phyloP scores from a whole-genome alignment of 192 early-diverging fungal species.

The Backusella sp. region DNA sequence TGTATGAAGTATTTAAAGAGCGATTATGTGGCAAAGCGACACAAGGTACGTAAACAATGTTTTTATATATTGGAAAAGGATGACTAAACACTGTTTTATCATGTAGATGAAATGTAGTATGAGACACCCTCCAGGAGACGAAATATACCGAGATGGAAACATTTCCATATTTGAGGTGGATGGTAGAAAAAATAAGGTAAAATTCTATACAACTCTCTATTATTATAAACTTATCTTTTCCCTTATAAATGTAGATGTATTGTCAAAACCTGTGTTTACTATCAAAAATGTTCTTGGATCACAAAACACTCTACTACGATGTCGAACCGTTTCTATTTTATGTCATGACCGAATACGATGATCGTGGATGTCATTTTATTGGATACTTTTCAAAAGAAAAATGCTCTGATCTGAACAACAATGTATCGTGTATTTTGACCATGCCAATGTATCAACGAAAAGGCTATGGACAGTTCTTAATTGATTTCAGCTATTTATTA shows the following conservation, averaged over 20 bases:
- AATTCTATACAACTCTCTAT: neutral
- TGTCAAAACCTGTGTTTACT: constrained; percentile 97
- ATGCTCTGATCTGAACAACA: constrained; percentile 76
- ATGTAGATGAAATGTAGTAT: constrained; percentile 69
- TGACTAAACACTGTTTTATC: neutral
- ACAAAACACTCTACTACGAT: constrained; percentile 97
- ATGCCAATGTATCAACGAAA: constrained; percentile 84
- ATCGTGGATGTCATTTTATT: constrained; percentile 81
- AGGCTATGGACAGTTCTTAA: constrained; percentile 90
- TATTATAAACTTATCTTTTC: neutral
- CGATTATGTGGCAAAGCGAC: constrained; percentile 74
- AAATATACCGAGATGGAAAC: constrained; percentile 90
- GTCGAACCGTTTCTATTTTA: constrained; percentile 98
- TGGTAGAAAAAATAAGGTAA: constrained; percentile 90
- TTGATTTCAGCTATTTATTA: constrained; percentile 90
- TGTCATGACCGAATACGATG: constrained; percentile 83
- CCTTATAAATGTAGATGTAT: constrained; percentile 72
- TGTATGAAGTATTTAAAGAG: constrained; percentile 99
- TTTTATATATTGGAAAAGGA: neutral
- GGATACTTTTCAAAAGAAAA: constrained; percentile 99
- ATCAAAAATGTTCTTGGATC: constrained; percentile 96
- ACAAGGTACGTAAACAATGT: constrained; percentile 50
- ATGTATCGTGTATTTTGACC: constrained; percentile 94
- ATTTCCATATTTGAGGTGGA: constrained; percentile 96
- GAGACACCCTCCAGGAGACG: constrained; percentile 91